Evolutionary conservation across 306 rosid genomes (phyloP).

Genomic region (Rosa rugosa): DNA sequence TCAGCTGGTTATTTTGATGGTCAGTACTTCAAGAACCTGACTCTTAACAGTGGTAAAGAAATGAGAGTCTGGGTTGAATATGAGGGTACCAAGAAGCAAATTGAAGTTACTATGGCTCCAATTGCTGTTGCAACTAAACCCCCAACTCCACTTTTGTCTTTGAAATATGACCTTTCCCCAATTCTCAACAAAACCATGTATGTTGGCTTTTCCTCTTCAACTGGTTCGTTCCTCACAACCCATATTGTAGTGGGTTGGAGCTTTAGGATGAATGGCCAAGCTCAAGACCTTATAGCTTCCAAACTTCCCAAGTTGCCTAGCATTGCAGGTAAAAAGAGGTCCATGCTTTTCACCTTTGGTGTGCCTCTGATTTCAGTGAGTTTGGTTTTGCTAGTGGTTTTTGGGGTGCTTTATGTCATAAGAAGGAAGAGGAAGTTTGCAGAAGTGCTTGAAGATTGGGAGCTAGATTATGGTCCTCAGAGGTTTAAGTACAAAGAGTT

Average conservation of each 20-base stretch:
- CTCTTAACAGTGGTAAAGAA: constrained; percentile 43
- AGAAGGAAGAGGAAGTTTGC: too few species aligned
- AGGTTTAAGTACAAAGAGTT: too few species aligned
- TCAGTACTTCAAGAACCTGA: constrained; percentile 31
- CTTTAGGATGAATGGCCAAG: constrained; percentile 33
- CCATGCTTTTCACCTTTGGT: not conserved
- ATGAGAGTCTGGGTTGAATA: constrained; percentile 73
- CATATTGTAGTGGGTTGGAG: constrained; percentile 36
- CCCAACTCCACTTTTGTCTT: constrained; percentile 30
- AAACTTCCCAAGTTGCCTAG: constrained; percentile 22
- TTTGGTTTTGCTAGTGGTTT: too few species aligned
- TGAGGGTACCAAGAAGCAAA: constrained; percentile 36
- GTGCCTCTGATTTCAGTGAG: too few species aligned
- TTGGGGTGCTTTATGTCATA: too few species aligned
- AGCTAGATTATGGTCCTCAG: too few species aligned
- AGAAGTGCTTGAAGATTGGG: too few species aligned
- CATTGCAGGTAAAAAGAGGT: constrained; percentile 18
- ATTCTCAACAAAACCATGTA: constrained; percentile 30
- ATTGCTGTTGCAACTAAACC: constrained; percentile 33
- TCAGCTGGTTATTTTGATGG: constrained; percentile 40
- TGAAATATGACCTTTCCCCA: constrained; percentile 23
- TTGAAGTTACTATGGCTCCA: constrained; percentile 63
- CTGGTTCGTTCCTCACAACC: constrained; percentile 29
- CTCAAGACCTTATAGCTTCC: constrained; percentile 21
- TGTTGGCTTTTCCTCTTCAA: constrained; percentile 39